A percentile compares a stretch with the other conserved stretches of the same genome.
Conservation (phyloP, 2,329 filamentous ascomycete species). For the Fusarium austroafricanum region DNA sequence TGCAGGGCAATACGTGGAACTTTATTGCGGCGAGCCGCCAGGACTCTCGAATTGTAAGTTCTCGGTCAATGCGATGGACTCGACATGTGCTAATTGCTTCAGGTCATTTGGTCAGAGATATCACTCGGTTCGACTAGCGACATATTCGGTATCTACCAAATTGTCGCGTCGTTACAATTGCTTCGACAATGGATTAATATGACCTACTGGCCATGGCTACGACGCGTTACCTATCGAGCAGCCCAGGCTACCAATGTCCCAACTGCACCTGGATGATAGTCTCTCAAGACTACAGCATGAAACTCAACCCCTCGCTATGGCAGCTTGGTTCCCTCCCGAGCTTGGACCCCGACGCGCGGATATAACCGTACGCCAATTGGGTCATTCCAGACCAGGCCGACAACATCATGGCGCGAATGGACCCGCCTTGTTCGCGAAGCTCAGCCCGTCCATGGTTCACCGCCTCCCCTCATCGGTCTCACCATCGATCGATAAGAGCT, state of each 20-base stretch:
- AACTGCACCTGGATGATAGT: not conserved
- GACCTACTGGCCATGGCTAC: not conserved
- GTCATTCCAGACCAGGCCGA: not conserved
- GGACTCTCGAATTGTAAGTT: not conserved
- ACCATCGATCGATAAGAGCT: not conserved
- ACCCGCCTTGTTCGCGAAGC: not conserved
- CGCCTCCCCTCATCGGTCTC: not conserved
- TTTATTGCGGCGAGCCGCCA: constrained; percentile 7
- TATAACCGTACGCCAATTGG: not conserved
- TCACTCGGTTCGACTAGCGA: constrained; percentile 3
- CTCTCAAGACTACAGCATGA: not conserved
- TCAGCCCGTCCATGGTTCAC: not conserved
- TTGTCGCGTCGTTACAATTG: constrained; percentile 7
- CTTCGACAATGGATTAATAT: not conserved
- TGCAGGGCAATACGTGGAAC: constrained; percentile 11
- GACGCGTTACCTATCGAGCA: not conserved
- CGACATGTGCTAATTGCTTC: no score
- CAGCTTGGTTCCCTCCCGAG: not conserved
- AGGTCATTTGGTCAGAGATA: not conserved
- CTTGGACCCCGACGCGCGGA: not conserved
- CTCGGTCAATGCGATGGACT: not conserved
- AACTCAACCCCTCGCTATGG: not conserved
- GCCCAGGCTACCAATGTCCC: not conserved
- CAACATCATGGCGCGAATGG: not conserved
- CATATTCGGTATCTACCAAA: constrained; percentile 3